phyloP scores from a whole-genome alignment of 2,329 filamentous ascomycete species.

The Cladobotryum mycophilum region DNA sequence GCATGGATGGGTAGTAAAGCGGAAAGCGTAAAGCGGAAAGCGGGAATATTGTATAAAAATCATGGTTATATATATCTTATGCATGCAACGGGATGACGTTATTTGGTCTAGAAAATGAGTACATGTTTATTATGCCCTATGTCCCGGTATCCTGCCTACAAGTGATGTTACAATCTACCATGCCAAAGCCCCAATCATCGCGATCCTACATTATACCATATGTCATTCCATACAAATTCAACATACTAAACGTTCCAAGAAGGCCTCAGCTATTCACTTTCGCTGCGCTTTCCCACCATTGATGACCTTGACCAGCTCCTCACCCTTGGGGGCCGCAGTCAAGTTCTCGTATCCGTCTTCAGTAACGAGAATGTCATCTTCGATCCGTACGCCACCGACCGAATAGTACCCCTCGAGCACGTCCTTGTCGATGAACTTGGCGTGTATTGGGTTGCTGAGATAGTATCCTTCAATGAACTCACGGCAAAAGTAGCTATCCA shows the following conservation, averaged over 20 bases:
- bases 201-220: not conserved
- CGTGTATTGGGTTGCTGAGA: constrained; percentile 51
- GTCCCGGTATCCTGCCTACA: no score
- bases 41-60: not conserved
- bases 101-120: not conserved
- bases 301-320: constrained; percentile 61
- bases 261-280: not conserved
- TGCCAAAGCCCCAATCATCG: no score
- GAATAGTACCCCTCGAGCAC: constrained; percentile 64
- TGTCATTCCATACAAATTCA: not conserved
- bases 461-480: constrained; percentile 68
- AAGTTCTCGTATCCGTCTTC: constrained; percentile 75
- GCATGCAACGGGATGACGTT: not conserved
- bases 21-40: not conserved
- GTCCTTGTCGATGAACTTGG: constrained; percentile 57
- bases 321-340: constrained; percentile 70
- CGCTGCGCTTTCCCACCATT: constrained; percentile 27
- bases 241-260: not conserved
- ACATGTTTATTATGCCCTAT: not conserved
- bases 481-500: constrained; percentile 62
- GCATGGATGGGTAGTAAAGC: not conserved
- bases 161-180: no score
- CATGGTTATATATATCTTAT: not conserved
- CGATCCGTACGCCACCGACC: constrained; percentile 86
- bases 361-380: constrained; percentile 83